Evolutionary conservation across 2,329 filamentous ascomycete species (phyloP).

Genomic region (Fonsecaea monophora): DNA sequence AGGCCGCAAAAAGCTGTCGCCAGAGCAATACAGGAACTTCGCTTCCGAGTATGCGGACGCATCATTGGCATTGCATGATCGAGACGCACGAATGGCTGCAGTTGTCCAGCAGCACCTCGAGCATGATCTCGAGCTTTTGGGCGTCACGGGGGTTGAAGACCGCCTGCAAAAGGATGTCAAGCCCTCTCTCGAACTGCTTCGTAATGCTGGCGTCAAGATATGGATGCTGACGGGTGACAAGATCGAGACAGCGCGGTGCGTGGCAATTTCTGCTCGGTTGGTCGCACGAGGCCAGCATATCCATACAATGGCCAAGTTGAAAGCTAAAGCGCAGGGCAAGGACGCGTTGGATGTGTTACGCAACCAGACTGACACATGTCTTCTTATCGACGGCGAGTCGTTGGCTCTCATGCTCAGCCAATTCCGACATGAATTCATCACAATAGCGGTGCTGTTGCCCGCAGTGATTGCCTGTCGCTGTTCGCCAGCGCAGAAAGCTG

Average conservation of each 20-base stretch:
- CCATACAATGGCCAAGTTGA: slow-evolving; percentile 86
- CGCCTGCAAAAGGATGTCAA: slow-evolving; percentile 96
- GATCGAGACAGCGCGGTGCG: slow-evolving; percentile 94
- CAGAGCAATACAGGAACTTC: slow-evolving; percentile 82
- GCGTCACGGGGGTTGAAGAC: slow-evolving; percentile 98
- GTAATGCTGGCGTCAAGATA: slow-evolving; percentile 97
- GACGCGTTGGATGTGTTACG: slow-evolving; percentile 88
- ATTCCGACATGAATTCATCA: slow-evolving; percentile 84
- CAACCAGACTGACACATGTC: slow-evolving; percentile 82
- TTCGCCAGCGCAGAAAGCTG: slow-evolving; percentile 95
- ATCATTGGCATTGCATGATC: slow-evolving; percentile 76
- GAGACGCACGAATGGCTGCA: slow-evolving; percentile 80
- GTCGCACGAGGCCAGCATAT: slow-evolving; percentile 95
- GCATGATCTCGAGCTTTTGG: slow-evolving; percentile 85
- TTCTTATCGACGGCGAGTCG: slow-evolving; percentile 94
- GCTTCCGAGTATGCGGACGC: slow-evolving; percentile 76
- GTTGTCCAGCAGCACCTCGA: slow-evolving; percentile 84
- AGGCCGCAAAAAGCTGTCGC: slow-evolving; percentile 84
- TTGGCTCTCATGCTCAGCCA: slow-evolving; percentile 81
- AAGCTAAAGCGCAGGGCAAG: slow-evolving; percentile 81
- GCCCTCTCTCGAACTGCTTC: slow-evolving; percentile 88
- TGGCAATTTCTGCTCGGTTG: slow-evolving; percentile 92
- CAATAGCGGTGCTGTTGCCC: slow-evolving; percentile 82
- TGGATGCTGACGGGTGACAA: slow-evolving; percentile 99
- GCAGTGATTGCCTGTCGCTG: slow-evolving; percentile 96